These are phyloP conservation scores for Colletotrichum salicis DNA, from an alignment of 2,329 filamentous ascomycete genomes.

Conservation along the genomic window DNA sequence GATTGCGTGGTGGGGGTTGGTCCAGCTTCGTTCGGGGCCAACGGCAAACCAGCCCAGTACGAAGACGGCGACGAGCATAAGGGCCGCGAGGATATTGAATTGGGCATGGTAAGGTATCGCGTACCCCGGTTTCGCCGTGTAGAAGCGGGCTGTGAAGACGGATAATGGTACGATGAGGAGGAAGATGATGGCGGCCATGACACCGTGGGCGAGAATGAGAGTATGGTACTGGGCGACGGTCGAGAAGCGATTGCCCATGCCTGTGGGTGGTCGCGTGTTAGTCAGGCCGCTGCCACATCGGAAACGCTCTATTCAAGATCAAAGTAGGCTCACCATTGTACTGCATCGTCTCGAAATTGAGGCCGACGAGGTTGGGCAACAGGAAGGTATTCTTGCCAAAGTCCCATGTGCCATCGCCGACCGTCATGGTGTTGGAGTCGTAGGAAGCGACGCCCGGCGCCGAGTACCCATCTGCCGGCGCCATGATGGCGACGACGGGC, in stretches of 20 bases:
- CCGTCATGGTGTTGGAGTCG: conserved; percentile 76
- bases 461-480: conserved; percentile 70
- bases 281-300: conserved; percentile 18
- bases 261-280: conserved; percentile 51
- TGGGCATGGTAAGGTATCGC: conserved; percentile 79
- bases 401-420: conserved; percentile 88
- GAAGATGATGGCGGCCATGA: conserved; percentile 79
- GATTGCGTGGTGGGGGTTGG: conserved; percentile 88
- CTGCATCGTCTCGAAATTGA: conserved; percentile 84
- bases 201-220: conserved; percentile 76
- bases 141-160: conserved; percentile 80
- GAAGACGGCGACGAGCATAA: conserved; percentile 77
- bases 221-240: conserved; percentile 75
- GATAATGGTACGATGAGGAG: conserved; percentile 77
- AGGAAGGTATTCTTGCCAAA: conserved; percentile 80
- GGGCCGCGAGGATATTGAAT: conserved; percentile 75
- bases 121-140: conserved; percentile 68
- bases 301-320: neutral
- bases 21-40: conserved; percentile 74
- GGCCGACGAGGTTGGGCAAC: conserved; percentile 78
- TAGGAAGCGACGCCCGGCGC: conserved; percentile 79
- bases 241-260: conserved; percentile 85
- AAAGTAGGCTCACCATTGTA: conserved; percentile 75
- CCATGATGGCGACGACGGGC: conserved; percentile 63
- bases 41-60: conserved; percentile 83